phyloP scores from a whole-genome alignment of 805 yeast genomes.

The Tetrapisispora taiwanensis region DNA sequence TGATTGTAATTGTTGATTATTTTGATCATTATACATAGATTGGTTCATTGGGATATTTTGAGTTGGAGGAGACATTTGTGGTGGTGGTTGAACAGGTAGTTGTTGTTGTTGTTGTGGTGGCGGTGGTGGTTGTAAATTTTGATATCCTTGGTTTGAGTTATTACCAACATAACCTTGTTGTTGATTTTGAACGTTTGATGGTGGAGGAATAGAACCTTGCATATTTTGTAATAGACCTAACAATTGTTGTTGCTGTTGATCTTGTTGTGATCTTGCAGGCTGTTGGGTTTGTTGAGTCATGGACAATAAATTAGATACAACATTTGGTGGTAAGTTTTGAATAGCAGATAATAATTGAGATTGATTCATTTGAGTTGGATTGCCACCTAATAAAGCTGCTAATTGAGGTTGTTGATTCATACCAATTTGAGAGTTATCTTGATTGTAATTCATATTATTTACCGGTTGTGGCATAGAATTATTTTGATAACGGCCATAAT shows the following conservation, averaged over 20 bases:
- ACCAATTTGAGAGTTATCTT: constrained; percentile 10
- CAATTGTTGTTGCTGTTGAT: constrained; percentile 19
- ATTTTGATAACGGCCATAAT: constrained; percentile 16
- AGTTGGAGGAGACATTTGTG: constrained; percentile 1
- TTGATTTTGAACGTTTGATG: constrained; percentile 16
- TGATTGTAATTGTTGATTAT: constrained; percentile 8
- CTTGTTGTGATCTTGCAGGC: constrained; percentile 16
- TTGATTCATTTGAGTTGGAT: constrained; percentile 22
- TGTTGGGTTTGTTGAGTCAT: constrained; percentile 29
- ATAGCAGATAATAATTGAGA: constrained; percentile 26
- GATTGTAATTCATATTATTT: constrained; percentile 11
- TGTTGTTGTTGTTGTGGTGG: background rate
- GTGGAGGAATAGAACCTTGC: constrained; percentile 12
- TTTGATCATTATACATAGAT: constrained; percentile 9
- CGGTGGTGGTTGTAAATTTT: constrained; percentile 6
- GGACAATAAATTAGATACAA: constrained; percentile 23
- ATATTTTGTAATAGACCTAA: constrained; percentile 27
- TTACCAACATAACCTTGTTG: constrained; percentile 6
- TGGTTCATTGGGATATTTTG: constrained; percentile 9
- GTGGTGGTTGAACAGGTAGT: constrained; percentile 1
- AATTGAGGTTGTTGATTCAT: constrained; percentile 18
- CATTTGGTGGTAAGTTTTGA: constrained; percentile 29
- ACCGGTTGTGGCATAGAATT: constrained; percentile 11
- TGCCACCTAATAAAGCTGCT: constrained; percentile 18
- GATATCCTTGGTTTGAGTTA: constrained; percentile 1